These are phyloP conservation scores for Tubosaeta sp. DNA, from an alignment of 768 basidiomycete species.

Conservation along the genomic window DNA sequence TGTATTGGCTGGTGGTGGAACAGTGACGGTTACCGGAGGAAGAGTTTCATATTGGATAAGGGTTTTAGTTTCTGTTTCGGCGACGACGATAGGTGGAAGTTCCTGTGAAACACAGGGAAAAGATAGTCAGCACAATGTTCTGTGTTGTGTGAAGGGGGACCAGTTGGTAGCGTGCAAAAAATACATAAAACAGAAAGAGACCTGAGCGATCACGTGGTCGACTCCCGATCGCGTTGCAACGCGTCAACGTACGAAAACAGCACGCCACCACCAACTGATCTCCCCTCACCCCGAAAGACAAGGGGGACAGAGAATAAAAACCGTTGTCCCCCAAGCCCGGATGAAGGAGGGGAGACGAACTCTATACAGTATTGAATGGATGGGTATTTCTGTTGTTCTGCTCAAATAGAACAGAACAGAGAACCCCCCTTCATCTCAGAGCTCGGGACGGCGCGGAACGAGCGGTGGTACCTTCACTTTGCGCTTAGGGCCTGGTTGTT, in stretches of 20 bases:
- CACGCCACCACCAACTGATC: conserved; percentile 32
- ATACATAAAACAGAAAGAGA: conserved; percentile 22
- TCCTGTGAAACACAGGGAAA: conserved; percentile 33
- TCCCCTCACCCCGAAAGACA: conserved; percentile 43
- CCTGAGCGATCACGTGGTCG: conserved; percentile 27
- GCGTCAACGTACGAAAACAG: conserved; percentile 24
- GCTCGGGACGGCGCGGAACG: conserved; percentile 81
- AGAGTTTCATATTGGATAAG: conserved; percentile 47
- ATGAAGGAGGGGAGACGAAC: conserved; percentile 84
- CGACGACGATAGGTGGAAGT: conserved; percentile 36
- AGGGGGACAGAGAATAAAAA: conserved; percentile 67
- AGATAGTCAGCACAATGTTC: conserved; percentile 33
- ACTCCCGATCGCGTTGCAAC: conserved; percentile 24
- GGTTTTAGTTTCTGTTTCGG: conserved; percentile 62
- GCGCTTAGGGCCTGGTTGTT: conserved; percentile 61
- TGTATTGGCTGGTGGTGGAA: conserved; percentile 75
- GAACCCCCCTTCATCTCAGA: conserved; percentile 90
- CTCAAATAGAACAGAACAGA: conserved; percentile 34
- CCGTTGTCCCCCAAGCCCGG: conserved; percentile 89
- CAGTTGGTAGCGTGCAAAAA: conserved; percentile 31
- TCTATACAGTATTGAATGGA: conserved; percentile 50
- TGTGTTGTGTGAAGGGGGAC: conserved; percentile 31
- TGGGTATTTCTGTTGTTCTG: conserved; percentile 19
- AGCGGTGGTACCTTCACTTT: conserved; percentile 90
- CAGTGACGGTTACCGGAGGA: conserved; percentile 59